Base-by-base conservation (phyloP, 805 yeast species). In the Blastobotrys parvus region DNA sequence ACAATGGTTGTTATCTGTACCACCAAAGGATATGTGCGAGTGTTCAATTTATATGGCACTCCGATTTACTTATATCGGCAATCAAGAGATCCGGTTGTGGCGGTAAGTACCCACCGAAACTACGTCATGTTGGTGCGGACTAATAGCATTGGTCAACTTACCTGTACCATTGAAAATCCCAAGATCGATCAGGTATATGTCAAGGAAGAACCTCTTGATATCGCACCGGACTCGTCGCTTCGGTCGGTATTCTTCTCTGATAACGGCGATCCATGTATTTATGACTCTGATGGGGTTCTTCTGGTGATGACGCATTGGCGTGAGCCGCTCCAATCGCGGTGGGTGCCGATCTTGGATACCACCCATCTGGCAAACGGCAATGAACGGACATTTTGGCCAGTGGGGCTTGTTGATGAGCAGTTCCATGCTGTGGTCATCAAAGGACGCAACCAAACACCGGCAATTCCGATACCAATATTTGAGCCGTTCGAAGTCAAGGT, bases 251-350 rank as follows among this genome's bases (percentile, higher is more conserved):
- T 92, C 56, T 92, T 90, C 68, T 82, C 86, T 35, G 80, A 80
- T 36, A 80, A 75, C 54, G 95, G 95, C 17, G 97, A 90, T 60
- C 98, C 98, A 1, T 83, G 92, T 49, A 60, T 89, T 4, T 82
- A 80, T 43, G 95, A 94, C n/a, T 67, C 71, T 25, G 88, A 81
- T 49, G 87, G 87, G 47, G 73, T 79, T 8, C 68, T 92, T 31
- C 61, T 83, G 25, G 75, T 86, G 0, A 65, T 92, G 17, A 70
- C 80, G 19, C 76, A 80, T 50, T 90, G 97, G 95, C 71, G 96
- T 52, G 75, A 73, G 18, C 68, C 82, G 0, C 61, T 72, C 29
- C 92, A 88, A 58, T 79, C 94, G 2, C 71, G 79, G 47, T 90
- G 97, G 97, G 69, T 86, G 10, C 97, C 97, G 1, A 52, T 90